These are phyloP conservation scores for Xylariaceae sp. DNA, from an alignment of 2,329 filamentous ascomycete genomes.

Conservation along the genomic window DNA sequence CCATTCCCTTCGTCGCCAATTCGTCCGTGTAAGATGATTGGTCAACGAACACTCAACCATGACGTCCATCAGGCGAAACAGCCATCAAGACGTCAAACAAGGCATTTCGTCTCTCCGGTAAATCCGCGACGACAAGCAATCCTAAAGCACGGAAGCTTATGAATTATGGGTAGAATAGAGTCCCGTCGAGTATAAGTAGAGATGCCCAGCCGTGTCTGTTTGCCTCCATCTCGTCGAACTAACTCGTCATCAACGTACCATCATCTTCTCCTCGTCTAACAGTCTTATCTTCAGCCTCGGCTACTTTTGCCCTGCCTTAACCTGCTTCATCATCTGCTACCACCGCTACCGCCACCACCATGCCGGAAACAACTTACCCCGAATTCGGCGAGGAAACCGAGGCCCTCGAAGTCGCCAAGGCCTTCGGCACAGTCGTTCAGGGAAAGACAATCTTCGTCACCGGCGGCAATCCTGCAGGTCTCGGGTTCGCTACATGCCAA, in stretches of 20 bases:
- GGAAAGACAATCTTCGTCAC: slow-evolving; percentile 38
- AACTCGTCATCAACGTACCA: background rate
- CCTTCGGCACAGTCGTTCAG: slow-evolving; percentile 33
- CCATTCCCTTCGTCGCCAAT: background rate
- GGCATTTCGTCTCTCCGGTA: too few relatives aligned
- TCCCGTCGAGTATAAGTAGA: slow-evolving; percentile 14
- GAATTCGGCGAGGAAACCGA: slow-evolving; percentile 37
- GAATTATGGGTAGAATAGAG: background rate
- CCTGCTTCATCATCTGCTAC: background rate
- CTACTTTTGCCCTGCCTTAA: background rate
- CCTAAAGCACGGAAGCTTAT: too few relatives aligned
- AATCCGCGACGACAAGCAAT: slow-evolving; percentile 7
- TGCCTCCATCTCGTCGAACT: background rate
- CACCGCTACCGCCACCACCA: slow-evolving; percentile 21
- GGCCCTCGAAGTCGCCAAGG: slow-evolving; percentile 37
- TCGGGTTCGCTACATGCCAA: slow-evolving; percentile 35
- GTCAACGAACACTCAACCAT: background rate
- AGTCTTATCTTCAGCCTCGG: background rate
- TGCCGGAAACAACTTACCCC: slow-evolving; percentile 34
- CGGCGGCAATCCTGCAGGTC: slow-evolving; percentile 35
- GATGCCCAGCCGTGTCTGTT: background rate
- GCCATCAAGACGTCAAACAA: too few relatives aligned
- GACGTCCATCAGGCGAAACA: background rate
- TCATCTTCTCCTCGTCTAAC: background rate
- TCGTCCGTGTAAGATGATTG: slow-evolving; percentile 20